Conservation (phyloP, 495 filamentous ascomycete genomes). For the Penicillium angulare region DNA sequence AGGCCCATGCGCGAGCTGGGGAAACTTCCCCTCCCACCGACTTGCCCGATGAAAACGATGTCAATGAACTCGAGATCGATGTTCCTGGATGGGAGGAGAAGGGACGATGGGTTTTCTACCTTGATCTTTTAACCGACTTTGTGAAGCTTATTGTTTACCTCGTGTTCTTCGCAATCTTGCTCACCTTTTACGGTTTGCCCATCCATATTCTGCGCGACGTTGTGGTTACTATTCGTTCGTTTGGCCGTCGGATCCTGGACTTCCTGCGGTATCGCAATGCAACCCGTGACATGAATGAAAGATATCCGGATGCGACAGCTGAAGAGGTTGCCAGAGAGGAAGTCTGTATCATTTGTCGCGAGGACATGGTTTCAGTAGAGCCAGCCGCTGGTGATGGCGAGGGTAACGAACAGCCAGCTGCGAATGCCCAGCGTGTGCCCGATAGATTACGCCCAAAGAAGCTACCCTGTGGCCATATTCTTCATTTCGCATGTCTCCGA, state of each 20-base stretch:
- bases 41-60: slow-evolving; percentile 66
- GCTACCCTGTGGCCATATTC: slow-evolving; percentile 90
- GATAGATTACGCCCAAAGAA: slow-evolving; percentile 91
- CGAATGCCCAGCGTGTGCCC: slow-evolving; percentile 42
- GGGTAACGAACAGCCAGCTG: slow-evolving; percentile 22
- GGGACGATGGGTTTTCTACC: slow-evolving; percentile 85
- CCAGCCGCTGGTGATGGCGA: slow-evolving; percentile 33
- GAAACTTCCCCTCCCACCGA: slow-evolving; percentile 27
- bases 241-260: slow-evolving; percentile 80
- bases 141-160: slow-evolving; percentile 85
- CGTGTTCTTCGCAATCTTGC: slow-evolving; percentile 87
- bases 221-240: slow-evolving; percentile 88
- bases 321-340: slow-evolving; percentile 84
- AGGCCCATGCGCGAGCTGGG: slow-evolving; percentile 38
- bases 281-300: slow-evolving; percentile 83
- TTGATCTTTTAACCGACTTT: slow-evolving; percentile 88
- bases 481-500: slow-evolving; percentile 90
- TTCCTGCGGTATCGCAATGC: slow-evolving; percentile 87
- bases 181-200: slow-evolving; percentile 90
- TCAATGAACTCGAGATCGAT: slow-evolving; percentile 92
- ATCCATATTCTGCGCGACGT: slow-evolving; percentile 97
- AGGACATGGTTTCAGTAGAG: slow-evolving; percentile 83
- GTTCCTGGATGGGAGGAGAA: slow-evolving; percentile 97
- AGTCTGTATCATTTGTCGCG: slow-evolving; percentile 96
- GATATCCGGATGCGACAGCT: slow-evolving; percentile 86